These are phyloP conservation scores for Chiua virens DNA, from an alignment of 768 basidiomycete species.

Conservation along the genomic window DNA sequence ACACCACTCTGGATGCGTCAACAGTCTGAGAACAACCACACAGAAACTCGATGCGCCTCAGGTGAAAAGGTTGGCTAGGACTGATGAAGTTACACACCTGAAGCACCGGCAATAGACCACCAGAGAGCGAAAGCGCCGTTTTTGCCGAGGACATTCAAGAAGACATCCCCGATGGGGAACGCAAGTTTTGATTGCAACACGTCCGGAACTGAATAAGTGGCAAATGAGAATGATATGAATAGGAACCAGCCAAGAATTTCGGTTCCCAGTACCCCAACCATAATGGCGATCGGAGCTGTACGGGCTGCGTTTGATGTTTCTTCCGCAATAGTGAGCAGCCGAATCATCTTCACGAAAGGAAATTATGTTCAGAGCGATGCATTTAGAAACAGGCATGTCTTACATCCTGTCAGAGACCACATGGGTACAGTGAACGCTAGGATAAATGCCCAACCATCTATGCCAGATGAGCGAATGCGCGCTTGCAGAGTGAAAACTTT, in stretches of 20 bases:
- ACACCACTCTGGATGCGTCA: conserved; percentile 48
- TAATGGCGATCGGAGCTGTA: conserved; percentile 45
- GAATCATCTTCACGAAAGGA: conserved; percentile 39
- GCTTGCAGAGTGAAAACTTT: not conserved
- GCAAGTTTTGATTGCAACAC: conserved; percentile 34
- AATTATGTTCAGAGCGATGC: not conserved
- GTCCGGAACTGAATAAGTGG: conserved; percentile 38
- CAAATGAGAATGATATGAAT: conserved; percentile 44
- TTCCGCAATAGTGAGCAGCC: conserved; percentile 47
- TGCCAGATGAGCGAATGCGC: not conserved
- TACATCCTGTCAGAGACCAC: conserved; percentile 26
- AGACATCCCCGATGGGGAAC: conserved; percentile 44
- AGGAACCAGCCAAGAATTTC: conserved; percentile 43
- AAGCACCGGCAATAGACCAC: conserved; percentile 43
- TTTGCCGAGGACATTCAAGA: conserved; percentile 38
- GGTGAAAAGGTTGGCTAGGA: not conserved
- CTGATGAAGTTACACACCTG: conserved; percentile 32
- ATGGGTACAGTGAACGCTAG: conserved; percentile 27
- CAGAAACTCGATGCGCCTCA: conserved; percentile 29
- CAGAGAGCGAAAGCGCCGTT: conserved; percentile 44
- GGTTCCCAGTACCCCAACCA: conserved; percentile 41
- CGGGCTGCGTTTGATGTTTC: conserved; percentile 44
- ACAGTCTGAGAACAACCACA: conserved; percentile 47
- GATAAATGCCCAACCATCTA: conserved; percentile 27
- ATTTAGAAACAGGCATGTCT: not conserved